phyloP scores from a whole-genome alignment of 1,139 yeast genomes.

The Zygoascus hellenicus region DNA sequence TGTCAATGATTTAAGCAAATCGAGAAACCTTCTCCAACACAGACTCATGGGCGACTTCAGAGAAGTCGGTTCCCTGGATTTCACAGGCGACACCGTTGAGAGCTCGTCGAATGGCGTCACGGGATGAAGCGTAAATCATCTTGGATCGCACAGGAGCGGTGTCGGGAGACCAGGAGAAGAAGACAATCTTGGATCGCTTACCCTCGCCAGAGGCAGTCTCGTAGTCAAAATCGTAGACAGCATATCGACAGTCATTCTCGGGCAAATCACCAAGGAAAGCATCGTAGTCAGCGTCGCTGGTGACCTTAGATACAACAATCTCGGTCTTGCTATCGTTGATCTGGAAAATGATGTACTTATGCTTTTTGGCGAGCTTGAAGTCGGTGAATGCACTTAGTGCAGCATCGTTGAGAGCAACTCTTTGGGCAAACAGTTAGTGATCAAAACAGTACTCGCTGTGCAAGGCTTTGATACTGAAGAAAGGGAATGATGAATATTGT shows the following conservation, averaged over 20 bases:
- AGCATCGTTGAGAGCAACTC: constrained; percentile 90
- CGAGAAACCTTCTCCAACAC: constrained; percentile 86
- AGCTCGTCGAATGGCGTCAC: constrained; percentile 96
- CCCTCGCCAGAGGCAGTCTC: constrained; percentile 89
- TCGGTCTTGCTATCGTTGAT: constrained; percentile 82
- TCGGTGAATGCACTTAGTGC: constrained; percentile 91
- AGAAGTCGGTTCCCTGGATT: constrained; percentile 95
- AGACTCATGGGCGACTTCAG: constrained; percentile 91
- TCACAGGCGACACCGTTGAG: constrained; percentile 91
- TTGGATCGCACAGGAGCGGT: constrained; percentile 86
- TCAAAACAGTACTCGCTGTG: not conserved
- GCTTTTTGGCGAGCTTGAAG: constrained; percentile 88
- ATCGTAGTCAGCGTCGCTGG: constrained; percentile 70
- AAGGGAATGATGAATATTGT: not conserved
- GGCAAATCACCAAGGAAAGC: constrained; percentile 80
- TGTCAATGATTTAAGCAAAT: constrained; percentile 60
- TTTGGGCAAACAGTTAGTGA: not conserved
- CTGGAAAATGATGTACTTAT: constrained; percentile 73
- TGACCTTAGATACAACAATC: constrained; percentile 83
- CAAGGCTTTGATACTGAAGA: not conserved
- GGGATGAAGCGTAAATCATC: constrained; percentile 97
- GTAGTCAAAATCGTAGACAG: constrained; percentile 94
- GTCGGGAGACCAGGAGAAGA: constrained; percentile 97
- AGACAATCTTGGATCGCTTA: constrained; percentile 86
- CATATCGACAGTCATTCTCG: constrained; percentile 94